Conservation (phyloP, 2,329 filamentous ascomycete species). For the Ramularia endophylla region DNA sequence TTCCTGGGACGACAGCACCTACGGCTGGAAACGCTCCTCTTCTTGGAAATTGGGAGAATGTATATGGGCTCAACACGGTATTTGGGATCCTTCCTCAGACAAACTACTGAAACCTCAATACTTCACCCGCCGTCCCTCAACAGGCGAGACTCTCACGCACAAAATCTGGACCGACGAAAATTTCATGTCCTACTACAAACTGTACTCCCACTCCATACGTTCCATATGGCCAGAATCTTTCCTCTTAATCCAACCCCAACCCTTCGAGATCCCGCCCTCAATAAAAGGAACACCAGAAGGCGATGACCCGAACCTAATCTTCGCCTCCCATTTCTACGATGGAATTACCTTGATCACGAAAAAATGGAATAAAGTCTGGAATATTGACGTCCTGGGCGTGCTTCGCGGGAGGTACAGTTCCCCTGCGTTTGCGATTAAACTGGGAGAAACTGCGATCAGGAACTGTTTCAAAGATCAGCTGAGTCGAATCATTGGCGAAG, state of each 20-base stretch:
- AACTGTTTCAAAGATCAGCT: constrained; percentile 91
- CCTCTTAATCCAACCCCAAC: constrained; percentile 85
- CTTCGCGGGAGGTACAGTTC: constrained; percentile 81
- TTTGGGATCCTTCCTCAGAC: constrained; percentile 82
- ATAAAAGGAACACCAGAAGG: constrained; percentile 76
- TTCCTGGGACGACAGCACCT: constrained; percentile 79
- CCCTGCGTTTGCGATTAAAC: constrained; percentile 84
- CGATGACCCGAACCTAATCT: constrained; percentile 84
- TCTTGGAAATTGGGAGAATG: constrained; percentile 93
- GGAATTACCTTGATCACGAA: constrained; percentile 96
- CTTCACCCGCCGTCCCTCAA: constrained; percentile 72
- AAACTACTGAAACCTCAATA: constrained; percentile 77
- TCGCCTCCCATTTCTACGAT: constrained; percentile 94
- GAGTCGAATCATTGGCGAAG: constrained; percentile 74
- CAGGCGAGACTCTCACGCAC: constrained; percentile 69
- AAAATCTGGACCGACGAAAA: constrained; percentile 85
- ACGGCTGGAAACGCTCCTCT: constrained; percentile 83
- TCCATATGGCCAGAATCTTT: constrained; percentile 72
- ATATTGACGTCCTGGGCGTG: constrained; percentile 90
- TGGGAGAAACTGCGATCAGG: constrained; percentile 88
- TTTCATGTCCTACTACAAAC: constrained; percentile 80
- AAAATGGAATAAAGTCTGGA: constrained; percentile 97
- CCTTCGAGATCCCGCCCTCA: constrained; percentile 81
- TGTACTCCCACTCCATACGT: constrained; percentile 69
- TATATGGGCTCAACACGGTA: constrained; percentile 91